Evolutionary conservation across 2,329 filamentous ascomycete genomes (phyloP).

Genomic region (Juglanconis oblonga): DNA sequence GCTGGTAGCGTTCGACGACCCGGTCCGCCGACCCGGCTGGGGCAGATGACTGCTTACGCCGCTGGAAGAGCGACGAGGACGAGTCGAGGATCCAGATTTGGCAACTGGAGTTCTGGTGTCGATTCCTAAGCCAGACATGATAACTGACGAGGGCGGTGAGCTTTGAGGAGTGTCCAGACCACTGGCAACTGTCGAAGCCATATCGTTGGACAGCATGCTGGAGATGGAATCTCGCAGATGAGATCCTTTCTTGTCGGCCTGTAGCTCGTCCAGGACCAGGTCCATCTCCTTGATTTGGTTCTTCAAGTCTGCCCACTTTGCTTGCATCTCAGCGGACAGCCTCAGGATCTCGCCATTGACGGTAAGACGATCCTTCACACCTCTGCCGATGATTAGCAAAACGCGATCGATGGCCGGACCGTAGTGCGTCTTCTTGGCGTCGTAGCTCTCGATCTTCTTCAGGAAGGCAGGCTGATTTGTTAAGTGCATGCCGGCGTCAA

Average conservation of each 20-base stretch:
- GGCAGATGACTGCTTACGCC: slow-evolving; percentile 41
- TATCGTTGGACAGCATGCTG: slow-evolving; percentile 82
- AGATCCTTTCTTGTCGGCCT: slow-evolving; percentile 60
- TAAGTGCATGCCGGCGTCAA: slow-evolving; percentile 72
- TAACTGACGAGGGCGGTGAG: slow-evolving; percentile 60
- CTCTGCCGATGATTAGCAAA: slow-evolving; percentile 87
- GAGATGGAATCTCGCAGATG: slow-evolving; percentile 90
- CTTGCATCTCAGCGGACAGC: slow-evolving; percentile 79
- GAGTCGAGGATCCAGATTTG: slow-evolving; percentile 34
- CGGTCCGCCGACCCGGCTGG: slow-evolving; percentile 44
- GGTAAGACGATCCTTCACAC: slow-evolving; percentile 91
- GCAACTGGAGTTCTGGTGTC: slow-evolving; percentile 24
- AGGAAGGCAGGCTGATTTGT: slow-evolving; percentile 66
- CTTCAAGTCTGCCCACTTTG: slow-evolving; percentile 76
- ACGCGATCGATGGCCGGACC: slow-evolving; percentile 90
- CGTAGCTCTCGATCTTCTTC: slow-evolving; percentile 89
- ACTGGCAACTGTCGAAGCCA: slow-evolving; percentile 63
- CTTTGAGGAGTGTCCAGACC: slow-evolving; percentile 69
- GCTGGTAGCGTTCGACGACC: slow-evolving; percentile 42
- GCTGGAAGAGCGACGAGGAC: slow-evolving; percentile 42
- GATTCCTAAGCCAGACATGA: slow-evolving; percentile 53
- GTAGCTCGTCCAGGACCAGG: slow-evolving; percentile 68
- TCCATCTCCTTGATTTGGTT: slow-evolving; percentile 77
- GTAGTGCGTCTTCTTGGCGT: slow-evolving; percentile 92
- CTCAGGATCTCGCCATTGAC: slow-evolving; percentile 94